These are phyloP conservation scores for Ensete glaucum DNA, from an alignment of 176 grass and related monocot genomes.

Conservation along the genomic window DNA sequence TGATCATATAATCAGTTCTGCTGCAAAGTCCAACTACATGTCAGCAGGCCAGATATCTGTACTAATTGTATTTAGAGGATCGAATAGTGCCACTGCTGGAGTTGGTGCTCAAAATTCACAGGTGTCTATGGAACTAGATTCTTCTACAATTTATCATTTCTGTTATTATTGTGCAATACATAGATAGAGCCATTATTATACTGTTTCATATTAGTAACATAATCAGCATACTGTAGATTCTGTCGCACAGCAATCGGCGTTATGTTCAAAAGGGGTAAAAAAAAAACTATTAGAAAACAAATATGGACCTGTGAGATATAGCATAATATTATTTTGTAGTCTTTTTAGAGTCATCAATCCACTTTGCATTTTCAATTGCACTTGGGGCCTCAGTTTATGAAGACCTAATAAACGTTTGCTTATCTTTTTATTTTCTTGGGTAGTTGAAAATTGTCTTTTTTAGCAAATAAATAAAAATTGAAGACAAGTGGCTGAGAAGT, in stretches of 20 bases:
- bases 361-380: background rate
- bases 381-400: background rate
- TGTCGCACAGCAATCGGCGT: no score
- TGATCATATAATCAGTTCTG: slow-evolving; percentile 99
- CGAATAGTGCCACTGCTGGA: slow-evolving; percentile 91
- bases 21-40: slow-evolving; percentile 98
- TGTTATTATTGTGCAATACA: background rate
- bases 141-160: background rate
- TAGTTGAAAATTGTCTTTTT: background rate
- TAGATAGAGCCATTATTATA: background rate
- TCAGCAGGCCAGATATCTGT: slow-evolving; percentile 75
- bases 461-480: background rate
- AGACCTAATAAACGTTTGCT: background rate
- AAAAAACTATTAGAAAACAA: background rate
- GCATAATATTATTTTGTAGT: background rate
- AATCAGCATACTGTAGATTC: background rate
- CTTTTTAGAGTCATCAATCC: background rate
- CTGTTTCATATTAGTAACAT: background rate
- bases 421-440: background rate
- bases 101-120: slow-evolving; percentile 97
- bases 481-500: no score
- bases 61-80: slow-evolving; percentile 92
- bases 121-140: slow-evolving; percentile 22
- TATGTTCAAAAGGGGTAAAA: background rate
- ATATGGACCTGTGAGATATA: background rate